Base-by-base conservation (phyloP, 2,329 filamentous ascomycete species). In the Hortaea sp. region DNA sequence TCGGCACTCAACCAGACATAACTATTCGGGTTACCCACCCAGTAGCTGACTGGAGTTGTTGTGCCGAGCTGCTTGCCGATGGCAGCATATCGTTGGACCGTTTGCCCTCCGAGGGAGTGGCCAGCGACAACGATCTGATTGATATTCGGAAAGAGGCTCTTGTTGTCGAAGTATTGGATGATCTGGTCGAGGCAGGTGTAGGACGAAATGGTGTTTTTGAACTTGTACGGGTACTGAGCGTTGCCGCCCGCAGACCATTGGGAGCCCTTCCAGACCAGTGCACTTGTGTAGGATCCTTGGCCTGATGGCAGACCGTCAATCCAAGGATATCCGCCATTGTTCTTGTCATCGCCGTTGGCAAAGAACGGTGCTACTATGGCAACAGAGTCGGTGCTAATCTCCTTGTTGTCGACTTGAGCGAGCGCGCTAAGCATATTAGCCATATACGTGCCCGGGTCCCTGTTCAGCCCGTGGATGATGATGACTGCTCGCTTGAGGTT, bases 41-140 rank as follows among this genome's bases (percentile, higher is more conserved):
- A 64, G 53, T 63, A 64, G 1, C 50, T 56, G 34, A 65, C 51
- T 5, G 59, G 58, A 3, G 52, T 49, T 4, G 43, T 44, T 1
- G 57, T 58, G 35, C 49, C 51, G 10, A 61, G 49, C 13, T 50
- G 47, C 31, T 54, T 51, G 29, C 61, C 62, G 41, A 66, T 51
- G 7, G 60, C 57, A 6, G 58, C 63, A 50, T 65, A 66, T 9
- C 63, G 59, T 28, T 65, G 59, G 5, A 62, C 57, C 12, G 61
- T 62, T 46, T 66, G 63, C 9, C 47, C 63, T 11, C 63, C 63
- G 7, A 64, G 56, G 6, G 61, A 64, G 49, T 66, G 63, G 32
- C 64, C 63, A 43, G 61, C 62, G 29, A 66, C 53, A 32, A 66
- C 62, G 13, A 66, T 63, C 45, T 66, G 63, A 9, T 63, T 59